phyloP scores from a whole-genome alignment of 169 alveolate genomes.

The Plasmodium gonderi region DNA sequence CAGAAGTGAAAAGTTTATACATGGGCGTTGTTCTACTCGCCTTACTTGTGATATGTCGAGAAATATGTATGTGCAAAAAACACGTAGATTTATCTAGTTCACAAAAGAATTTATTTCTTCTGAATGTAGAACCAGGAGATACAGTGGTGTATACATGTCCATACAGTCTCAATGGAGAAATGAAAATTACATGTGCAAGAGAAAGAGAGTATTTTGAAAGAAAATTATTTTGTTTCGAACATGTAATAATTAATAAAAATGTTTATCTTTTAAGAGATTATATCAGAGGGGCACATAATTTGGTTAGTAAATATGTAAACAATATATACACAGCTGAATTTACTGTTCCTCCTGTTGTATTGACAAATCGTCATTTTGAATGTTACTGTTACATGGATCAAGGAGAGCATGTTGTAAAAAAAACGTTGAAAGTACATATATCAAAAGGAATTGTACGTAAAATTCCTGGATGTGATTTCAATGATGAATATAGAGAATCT shows the following conservation, averaged over 20 bases:
- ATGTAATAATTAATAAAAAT: neutral
- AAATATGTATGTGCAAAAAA: neutral
- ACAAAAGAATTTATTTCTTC: neutral
- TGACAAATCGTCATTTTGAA: conserved; percentile 2
- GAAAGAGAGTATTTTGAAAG: conserved; percentile 3
- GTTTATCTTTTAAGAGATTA: neutral
- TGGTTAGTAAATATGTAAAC: neutral
- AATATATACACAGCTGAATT: conserved; percentile 10
- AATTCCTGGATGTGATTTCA: conserved; percentile 57
- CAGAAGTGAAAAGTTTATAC: neutral
- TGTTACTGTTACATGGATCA: conserved; percentile 45
- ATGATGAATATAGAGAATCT: conserved; percentile 1
- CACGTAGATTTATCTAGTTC: neutral
- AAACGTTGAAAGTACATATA: conserved; percentile 18
- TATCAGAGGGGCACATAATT: conserved; percentile 29
- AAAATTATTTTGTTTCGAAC: conserved; percentile 15
- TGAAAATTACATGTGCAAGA: neutral
- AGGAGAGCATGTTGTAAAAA: neutral
- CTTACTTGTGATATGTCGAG: neutral
- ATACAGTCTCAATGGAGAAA: neutral
- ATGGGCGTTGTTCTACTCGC: neutral
- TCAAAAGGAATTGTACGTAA: neutral
- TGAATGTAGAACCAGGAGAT: conserved; percentile 42
- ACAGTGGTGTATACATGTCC: conserved; percentile 44
- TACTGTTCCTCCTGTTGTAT: conserved; percentile 25